These are phyloP conservation scores for Triticum timopheevii DNA, from an alignment of 176 grass and related monocot species.

Conservation along the genomic window DNA sequence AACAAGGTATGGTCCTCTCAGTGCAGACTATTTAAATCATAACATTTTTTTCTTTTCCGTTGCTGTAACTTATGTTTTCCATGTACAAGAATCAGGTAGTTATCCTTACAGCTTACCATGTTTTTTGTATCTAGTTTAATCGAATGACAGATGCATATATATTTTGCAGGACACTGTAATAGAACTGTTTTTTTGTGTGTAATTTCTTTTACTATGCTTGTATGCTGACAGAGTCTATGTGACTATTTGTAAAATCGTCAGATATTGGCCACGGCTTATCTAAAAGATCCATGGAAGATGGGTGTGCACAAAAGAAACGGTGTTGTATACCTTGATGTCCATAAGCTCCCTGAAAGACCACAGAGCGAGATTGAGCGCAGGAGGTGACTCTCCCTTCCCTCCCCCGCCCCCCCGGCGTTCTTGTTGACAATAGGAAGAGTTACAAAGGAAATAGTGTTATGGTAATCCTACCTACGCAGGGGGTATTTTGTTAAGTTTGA, in stretches of 20 bases:
- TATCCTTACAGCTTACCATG: neutral
- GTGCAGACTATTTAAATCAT: constrained; percentile 8
- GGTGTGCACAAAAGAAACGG: constrained; percentile 91
- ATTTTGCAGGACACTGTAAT: constrained; percentile 16
- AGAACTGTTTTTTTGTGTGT: neutral
- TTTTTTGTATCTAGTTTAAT: neutral
- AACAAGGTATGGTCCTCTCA: constrained; percentile 75
- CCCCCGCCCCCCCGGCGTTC: neutral
- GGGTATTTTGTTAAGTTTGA: constrained; percentile 12
- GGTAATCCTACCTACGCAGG: neutral
- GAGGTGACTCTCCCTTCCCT: constrained; percentile 47
- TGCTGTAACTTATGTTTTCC: neutral
- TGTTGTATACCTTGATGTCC: constrained; percentile 97
- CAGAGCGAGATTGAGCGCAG: constrained; percentile 62
- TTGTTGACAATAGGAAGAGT: neutral
- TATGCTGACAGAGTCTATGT: constrained; percentile 16
- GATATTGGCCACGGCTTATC: constrained; percentile 93
- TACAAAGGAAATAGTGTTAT: neutral
- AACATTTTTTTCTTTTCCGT: neutral
- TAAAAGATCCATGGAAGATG: constrained; percentile 99
- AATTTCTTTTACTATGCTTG: constrained; percentile 23
- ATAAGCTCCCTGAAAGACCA: constrained; percentile 93
- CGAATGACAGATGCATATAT: neutral
- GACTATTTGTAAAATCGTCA: constrained; percentile 39
- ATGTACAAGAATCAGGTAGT: neutral